Conservation (phyloP, 371 early-diverging fungal genomes). For the Mucor lusitanicus region DNA sequence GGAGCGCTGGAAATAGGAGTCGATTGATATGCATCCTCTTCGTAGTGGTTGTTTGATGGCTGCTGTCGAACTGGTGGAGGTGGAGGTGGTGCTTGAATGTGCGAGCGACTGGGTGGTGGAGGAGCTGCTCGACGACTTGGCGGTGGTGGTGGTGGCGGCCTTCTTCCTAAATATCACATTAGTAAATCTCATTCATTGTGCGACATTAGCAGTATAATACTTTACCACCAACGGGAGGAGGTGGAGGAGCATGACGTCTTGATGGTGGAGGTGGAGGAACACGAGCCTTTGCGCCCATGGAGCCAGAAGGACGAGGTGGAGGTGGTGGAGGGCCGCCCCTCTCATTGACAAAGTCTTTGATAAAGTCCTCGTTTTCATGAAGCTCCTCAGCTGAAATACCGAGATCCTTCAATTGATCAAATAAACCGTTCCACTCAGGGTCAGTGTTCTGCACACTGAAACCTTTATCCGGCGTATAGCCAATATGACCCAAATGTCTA, state of each 20-base stretch:
- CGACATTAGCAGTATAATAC: background rate
- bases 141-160: slow-evolving; percentile 48
- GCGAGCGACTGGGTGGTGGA: slow-evolving; percentile 6
- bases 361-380: slow-evolving; percentile 47
- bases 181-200: background rate
- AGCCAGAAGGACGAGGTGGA: slow-evolving; percentile 22
- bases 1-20: background rate
- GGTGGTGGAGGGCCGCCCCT: slow-evolving; percentile 40
- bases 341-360: slow-evolving; percentile 48
- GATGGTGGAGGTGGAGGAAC: slow-evolving; percentile 42
- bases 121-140: slow-evolving; percentile 10
- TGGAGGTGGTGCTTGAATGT: background rate
- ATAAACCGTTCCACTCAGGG: slow-evolving; percentile 78
- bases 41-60: background rate
- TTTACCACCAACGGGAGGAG: slow-evolving; percentile 42
- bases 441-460: slow-evolving; percentile 83
- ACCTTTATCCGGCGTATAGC: slow-evolving; percentile 79
- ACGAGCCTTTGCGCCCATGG: slow-evolving; percentile 6
- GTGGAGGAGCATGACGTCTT: slow-evolving; percentile 30
- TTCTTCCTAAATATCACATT: slow-evolving; percentile 28
- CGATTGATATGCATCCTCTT: background rate
- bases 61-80: slow-evolving; percentile 1
- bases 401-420: slow-evolving; percentile 48
- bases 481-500: slow-evolving; percentile 80
- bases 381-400: slow-evolving; percentile 51